Base-by-base conservation (phyloP, 768 basidiomycete species). In the Auricularia sp. region DNA sequence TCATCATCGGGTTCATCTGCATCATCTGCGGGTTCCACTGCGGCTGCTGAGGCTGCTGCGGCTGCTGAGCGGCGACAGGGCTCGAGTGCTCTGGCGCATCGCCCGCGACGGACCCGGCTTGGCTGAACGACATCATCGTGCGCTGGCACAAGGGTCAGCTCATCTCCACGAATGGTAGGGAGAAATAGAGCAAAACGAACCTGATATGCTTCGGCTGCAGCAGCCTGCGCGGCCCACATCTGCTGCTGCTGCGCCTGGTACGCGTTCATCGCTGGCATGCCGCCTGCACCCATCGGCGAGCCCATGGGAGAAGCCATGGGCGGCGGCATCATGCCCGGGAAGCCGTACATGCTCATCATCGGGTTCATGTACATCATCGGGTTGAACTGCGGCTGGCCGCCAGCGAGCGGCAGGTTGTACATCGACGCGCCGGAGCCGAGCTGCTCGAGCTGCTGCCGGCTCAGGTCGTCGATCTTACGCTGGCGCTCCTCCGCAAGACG, bases 401-500 rank as follows among this genome's bases (percentile, higher is more conserved):
- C 86, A 14, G 8, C 39, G 8, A 42, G 7, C 71, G 86, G 71
- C 64, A 70, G 66, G 54, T 72, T 71, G 35, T 68, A 90, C 82
- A 90, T 83, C 29, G 83, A 83, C 11, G 85, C 87, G 65, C 86
- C 86, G n/a, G 65, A 62, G n/a, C 75, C 72, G 65, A 72, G 90
- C 73, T 95, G 91, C 71, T 97, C 93, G 63, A 94, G 78, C 70
- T 96, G 94, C 74, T 90, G 87, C 54, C 88, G 83, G 71, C 96
- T 93, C 64, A 90, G 82, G 24, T 94, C 93, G 74, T 98, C 94
- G 67, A 95, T 85, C 75, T 94, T 89, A 65, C 96, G 84, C 72
- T 96, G 94, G 62, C 94, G 82, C 69, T 95, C 92, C 76, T 98
- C 96, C 6, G 92, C 95, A 42, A 93, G 67, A 39, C 96, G 82